phyloP scores from a whole-genome alignment of 805 yeast species.

The Hanseniaspora pseudoguilliermondii region DNA sequence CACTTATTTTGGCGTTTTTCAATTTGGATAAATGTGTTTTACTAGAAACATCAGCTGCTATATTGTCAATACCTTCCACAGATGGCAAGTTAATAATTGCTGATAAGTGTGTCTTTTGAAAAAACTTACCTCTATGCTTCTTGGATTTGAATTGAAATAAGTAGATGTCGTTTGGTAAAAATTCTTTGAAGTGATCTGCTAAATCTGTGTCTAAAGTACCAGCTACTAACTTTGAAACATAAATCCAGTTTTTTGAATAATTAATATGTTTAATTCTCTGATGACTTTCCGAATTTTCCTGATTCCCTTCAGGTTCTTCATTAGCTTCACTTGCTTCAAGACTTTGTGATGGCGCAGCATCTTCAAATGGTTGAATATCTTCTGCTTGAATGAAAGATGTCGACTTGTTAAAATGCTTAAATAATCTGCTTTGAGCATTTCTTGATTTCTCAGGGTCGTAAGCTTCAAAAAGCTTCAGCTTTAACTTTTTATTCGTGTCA shows the following conservation, averaged over 20 bases:
- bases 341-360: not conserved
- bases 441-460: constrained; percentile 7
- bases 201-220: constrained; percentile 34
- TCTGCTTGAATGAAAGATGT: not conserved
- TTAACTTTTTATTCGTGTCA: not conserved
- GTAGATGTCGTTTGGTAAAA: constrained; percentile 36
- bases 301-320: not conserved
- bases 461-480: constrained; percentile 3
- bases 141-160: constrained; percentile 32
- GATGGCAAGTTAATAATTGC: constrained; percentile 41
- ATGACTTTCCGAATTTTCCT: not conserved
- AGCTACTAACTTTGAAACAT: constrained; percentile 31
- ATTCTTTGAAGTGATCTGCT: constrained; percentile 34
- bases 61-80: constrained; percentile 32
- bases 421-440: not conserved
- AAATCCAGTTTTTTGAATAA: constrained; percentile 35
- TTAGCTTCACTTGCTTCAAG: not conserved
- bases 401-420: constrained; percentile 1
- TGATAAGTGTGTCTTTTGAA: constrained; percentile 31
- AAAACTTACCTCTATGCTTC: constrained; percentile 19
- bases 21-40: constrained; percentile 30
- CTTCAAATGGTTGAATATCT: not conserved
- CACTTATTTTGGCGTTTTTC: constrained; percentile 27
- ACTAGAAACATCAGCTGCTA: constrained; percentile 14
- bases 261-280: not conserved